Evolutionary conservation across 345 rosid species (phyloP), one percentile per base, ranked within the genome.

Genomic region (Hibiscus trionum): DNA sequence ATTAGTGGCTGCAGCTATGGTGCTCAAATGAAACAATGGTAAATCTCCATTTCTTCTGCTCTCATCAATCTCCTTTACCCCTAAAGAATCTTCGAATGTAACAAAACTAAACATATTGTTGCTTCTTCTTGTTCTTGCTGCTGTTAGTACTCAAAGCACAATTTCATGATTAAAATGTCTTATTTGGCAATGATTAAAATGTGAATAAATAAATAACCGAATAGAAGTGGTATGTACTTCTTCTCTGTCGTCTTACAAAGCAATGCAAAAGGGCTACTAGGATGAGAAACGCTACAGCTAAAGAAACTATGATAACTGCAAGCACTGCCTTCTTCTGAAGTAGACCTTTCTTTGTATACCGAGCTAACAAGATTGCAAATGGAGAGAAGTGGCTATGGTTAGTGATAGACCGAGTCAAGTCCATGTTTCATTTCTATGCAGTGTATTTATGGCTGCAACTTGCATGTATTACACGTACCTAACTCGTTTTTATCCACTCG

Each of bases 1-100:
- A 62, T 79, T 29, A 3, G 92, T 90, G 0, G 90, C 90, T 19
- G 76, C 72, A 61, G 78, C 84, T 16, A 86, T 81, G 1, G 69
- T 61, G 76, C 72, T 72, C 1, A 86, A 68, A 77, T 84, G 80
- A 72, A 87, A 87, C 7, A 76, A 66, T 31, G 91, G 88, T 44
- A 89, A 64, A 69, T 85, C 87, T 3, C 83, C 50, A 47, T 26
- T 68, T 65, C 77, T 7, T 37, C 15, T 19, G 47, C 12, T 62
- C 61, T 57, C 61, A 24, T 57, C 31, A 57, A 21, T 57, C 61
- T 21, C 62, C 15, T 76, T 80, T 63, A 53, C 46, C 21, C 19
- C 29, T 2, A 63, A 42, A 2, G 87, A 73, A 44, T 78, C 80
- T 56, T 78, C 78, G 0, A 72, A 63, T 50, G 74, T 56, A 9